Conservation (phyloP, 805 yeast species). For the Barnettozyma siamensis region DNA sequence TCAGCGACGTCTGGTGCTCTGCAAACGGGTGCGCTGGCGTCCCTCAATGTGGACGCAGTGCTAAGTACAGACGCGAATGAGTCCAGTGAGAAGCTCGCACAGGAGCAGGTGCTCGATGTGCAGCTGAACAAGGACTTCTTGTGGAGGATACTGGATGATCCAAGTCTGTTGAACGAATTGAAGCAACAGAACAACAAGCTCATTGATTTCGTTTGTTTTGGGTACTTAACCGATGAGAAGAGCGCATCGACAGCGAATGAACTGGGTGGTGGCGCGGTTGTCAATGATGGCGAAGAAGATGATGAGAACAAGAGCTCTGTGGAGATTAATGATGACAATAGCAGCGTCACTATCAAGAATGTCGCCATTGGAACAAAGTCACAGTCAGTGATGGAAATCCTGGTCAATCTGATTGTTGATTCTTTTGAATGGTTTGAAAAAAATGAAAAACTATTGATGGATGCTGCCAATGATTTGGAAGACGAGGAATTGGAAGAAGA, state of each 20-base stretch:
- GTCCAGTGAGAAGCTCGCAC: slow-evolving; percentile 4
- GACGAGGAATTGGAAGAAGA: slow-evolving; percentile 12
- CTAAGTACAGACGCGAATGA: neutral
- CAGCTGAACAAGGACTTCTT: slow-evolving; percentile 28
- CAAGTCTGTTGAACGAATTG: slow-evolving; percentile 32
- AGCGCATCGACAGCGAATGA: neutral
- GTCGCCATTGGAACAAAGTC: slow-evolving; percentile 3
- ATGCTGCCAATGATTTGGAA: slow-evolving; percentile 4
- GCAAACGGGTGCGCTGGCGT: neutral
- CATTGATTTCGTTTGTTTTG: slow-evolving; percentile 47
- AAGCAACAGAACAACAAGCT: slow-evolving; percentile 36
- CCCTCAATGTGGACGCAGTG: neutral
- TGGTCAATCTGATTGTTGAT: slow-evolving; percentile 37
- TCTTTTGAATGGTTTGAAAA: slow-evolving; percentile 35
- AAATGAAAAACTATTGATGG: slow-evolving; percentile 15
- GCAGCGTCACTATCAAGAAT: slow-evolving; percentile 3
- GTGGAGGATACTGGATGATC: slow-evolving; percentile 31
- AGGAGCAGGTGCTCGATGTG: slow-evolving; percentile 6
- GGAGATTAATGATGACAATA: slow-evolving; percentile 19
- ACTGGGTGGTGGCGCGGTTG: neutral
- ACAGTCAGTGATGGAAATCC: slow-evolving; percentile 39
- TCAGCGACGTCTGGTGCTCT: neutral
- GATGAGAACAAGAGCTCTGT: neutral
- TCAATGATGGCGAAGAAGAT: neutral
- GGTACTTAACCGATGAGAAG: slow-evolving; percentile 27